Conservation (phyloP, 768 basidiomycete genomes). For the Mycena indigotica region DNA sequence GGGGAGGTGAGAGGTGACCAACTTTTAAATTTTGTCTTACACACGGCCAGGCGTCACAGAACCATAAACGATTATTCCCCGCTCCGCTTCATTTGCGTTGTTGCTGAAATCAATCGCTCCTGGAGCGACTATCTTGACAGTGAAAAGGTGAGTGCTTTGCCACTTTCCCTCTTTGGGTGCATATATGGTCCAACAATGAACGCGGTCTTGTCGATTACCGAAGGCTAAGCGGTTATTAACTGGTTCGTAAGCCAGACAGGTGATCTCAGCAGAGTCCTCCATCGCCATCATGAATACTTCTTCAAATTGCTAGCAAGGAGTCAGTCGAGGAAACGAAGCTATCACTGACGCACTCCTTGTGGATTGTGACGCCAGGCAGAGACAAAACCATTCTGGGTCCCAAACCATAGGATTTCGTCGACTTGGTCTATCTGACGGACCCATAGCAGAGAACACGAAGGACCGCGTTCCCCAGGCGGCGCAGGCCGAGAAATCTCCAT, state of each 20-base stretch:
- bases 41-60: background rate
- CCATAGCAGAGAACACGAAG: background rate
- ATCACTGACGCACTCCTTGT: too few species aligned
- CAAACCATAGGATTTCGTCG: background rate
- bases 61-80: background rate
- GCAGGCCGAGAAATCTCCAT: background rate
- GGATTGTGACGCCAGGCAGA: background rate
- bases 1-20: background rate
- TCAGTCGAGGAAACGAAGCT: too few species aligned
- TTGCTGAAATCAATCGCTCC: background rate
- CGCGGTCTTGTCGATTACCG: background rate
- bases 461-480: background rate
- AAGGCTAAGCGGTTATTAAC: background rate
- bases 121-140: background rate
- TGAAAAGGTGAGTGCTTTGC: background rate
- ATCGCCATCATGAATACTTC: background rate
- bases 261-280: background rate
- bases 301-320: background rate
- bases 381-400: background rate
- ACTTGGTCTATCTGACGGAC: background rate
- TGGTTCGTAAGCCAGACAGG: background rate
- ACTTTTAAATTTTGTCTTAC: background rate
- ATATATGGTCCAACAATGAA: background rate
- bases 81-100: background rate
- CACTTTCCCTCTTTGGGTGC: background rate